A percentile compares a stretch with the other conserved stretches of the same genome.
These are phyloP conservation scores for Chaetomium tenue DNA, from an alignment of 495 filamentous ascomycete species.

Conservation along the genomic window DNA sequence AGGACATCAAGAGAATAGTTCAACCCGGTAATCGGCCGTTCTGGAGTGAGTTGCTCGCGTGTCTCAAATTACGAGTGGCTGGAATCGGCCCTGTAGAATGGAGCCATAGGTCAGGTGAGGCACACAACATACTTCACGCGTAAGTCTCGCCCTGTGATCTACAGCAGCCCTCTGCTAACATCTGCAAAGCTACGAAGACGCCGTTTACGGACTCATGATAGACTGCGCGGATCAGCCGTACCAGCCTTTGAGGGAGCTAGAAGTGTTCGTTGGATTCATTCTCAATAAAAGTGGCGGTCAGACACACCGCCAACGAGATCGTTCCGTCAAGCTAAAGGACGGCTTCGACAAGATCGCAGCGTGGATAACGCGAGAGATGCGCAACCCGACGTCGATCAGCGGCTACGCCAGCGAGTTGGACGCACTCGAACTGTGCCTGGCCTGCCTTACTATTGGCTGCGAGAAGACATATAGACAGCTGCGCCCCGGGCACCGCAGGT, in stretches of 20 bases:
- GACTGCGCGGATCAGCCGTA: conserved; percentile 57
- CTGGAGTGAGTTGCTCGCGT: conserved; percentile 48
- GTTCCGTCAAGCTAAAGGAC: conserved; percentile 59
- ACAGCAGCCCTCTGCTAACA: background rate
- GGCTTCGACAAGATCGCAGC: conserved; percentile 54
- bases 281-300: conserved; percentile 61
- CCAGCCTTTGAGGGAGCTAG: conserved; percentile 63
- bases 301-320: conserved; percentile 62
- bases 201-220: conserved; percentile 55
- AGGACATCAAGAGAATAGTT: conserved; percentile 46
- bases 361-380: conserved; percentile 47
- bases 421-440: conserved; percentile 43
- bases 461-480: background rate
- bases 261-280: conserved; percentile 74
- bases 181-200: conserved; percentile 61
- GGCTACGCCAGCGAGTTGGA: conserved; percentile 11
- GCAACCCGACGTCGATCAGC: conserved; percentile 8
- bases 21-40: conserved; percentile 32
- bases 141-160: conserved; percentile 36
- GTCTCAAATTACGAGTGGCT: conserved; percentile 38
- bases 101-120: conserved; percentile 44
- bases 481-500: conserved; percentile 15
- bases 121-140: conserved; percentile 54
- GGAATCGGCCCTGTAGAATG: conserved; percentile 31
- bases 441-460: conserved; percentile 37